These are phyloP conservation scores for Cynara cardunculus DNA, from an alignment of 129 eudicot genomes.

Conservation along the genomic window DNA sequence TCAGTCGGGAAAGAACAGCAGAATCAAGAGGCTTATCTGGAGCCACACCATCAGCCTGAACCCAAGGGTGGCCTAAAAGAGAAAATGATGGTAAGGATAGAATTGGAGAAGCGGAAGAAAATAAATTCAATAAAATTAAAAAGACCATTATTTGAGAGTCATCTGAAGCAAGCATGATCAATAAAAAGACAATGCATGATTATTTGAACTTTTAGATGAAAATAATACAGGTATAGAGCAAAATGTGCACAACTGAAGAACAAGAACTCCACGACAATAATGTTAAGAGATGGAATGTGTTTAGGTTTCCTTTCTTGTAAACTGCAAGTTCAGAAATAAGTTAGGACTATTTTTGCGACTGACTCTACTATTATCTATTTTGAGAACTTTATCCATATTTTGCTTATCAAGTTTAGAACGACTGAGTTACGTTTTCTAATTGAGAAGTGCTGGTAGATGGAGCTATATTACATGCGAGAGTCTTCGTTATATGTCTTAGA, in stretches of 20 bases:
- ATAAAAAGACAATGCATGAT: background rate
- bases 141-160: background rate
- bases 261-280: background rate
- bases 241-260: background rate
- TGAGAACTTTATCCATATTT: background rate
- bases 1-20: conserved; percentile 83
- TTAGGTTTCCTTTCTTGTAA: background rate
- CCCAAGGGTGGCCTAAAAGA: conserved; percentile 86
- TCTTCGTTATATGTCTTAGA: background rate
- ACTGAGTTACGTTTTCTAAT: background rate
- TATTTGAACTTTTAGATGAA: background rate
- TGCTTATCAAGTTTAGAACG: conserved; percentile 2
- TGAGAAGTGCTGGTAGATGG: background rate
- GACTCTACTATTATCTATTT: background rate
- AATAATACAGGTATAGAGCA: background rate
- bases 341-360: background rate
- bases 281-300: background rate
- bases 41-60: conserved; percentile 76
- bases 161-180: conserved; percentile 3
- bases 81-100: conserved; percentile 13
- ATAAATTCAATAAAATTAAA: background rate
- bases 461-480: background rate
- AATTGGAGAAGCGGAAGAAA: background rate
- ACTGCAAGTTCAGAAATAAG: background rate
- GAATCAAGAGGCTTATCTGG: conserved; percentile 97